phyloP scores from a whole-genome alignment of 148 eudicot species.

The Fagopyrum esculentum region DNA sequence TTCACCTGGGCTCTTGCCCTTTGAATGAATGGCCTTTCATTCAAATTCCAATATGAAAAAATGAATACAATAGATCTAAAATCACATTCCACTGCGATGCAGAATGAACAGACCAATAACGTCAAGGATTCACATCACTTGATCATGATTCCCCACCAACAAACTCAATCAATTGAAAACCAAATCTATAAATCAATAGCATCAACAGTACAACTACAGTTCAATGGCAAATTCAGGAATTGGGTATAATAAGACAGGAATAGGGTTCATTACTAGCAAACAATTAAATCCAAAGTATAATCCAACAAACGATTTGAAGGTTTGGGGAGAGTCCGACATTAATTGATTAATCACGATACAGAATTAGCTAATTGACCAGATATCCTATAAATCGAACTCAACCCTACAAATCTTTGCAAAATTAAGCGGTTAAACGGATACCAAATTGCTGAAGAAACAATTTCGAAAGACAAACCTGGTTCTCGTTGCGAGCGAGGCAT shows the following conservation, averaged over 20 bases:
- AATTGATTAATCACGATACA: neutral
- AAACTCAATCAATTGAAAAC: neutral
- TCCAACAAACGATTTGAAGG: neutral
- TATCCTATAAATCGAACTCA: neutral
- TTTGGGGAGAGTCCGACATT: neutral
- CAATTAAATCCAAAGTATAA: neutral
- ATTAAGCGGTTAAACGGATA: neutral
- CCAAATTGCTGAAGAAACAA: neutral
- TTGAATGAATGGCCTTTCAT: no score
- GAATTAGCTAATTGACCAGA: neutral
- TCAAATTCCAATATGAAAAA: neutral
- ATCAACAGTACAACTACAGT: neutral
- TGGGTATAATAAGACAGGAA: neutral
- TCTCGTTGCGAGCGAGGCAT: conserved; percentile 94
- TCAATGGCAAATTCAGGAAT: neutral
- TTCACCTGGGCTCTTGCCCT: no score
- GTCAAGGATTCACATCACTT: neutral
- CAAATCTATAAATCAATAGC: neutral
- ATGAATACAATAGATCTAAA: neutral
- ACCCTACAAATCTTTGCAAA: neutral
- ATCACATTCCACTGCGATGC: neutral
- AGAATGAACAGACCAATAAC: neutral
- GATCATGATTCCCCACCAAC: neutral
- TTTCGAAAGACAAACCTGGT: conserved; percentile 43
- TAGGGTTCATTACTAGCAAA: neutral